These are phyloP conservation scores for Saksenaea vasiformis DNA, from an alignment of 371 early-diverging fungal genomes.

Conservation along the genomic window DNA sequence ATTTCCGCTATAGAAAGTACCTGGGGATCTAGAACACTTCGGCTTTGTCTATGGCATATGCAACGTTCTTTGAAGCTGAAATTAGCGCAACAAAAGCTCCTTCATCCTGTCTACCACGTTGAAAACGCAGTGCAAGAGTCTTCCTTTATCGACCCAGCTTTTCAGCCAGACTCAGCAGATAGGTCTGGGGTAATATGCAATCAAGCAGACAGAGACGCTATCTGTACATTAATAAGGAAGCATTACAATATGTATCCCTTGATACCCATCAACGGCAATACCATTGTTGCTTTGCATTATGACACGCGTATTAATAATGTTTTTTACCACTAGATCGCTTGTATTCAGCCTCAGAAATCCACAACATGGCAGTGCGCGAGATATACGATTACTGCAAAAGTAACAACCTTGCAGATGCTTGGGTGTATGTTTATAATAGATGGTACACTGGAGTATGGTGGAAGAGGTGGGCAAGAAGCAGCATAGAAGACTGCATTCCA, in stretches of 20 bases:
- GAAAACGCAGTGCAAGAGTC: background rate
- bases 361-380: background rate
- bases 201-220: too few species aligned
- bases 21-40: background rate
- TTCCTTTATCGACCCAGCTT: background rate
- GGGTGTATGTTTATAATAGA: background rate
- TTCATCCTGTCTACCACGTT: background rate
- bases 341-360: background rate
- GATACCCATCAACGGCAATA: too few species aligned
- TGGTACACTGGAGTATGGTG: slow-evolving; percentile 1
- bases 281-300: too few species aligned
- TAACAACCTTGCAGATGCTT: background rate
- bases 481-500: background rate
- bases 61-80: background rate
- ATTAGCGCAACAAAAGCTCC: background rate
- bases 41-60: background rate
- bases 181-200: too few species aligned
- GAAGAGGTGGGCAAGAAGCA: background rate
- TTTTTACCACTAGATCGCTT: too few species aligned
- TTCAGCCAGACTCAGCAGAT: background rate
- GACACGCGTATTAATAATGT: too few species aligned
- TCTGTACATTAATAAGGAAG: too few species aligned
- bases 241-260: too few species aligned
- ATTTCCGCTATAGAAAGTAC: background rate
- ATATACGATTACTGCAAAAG: background rate